phyloP scores from a whole-genome alignment of 2,329 filamentous ascomycete genomes.

The Paraphoma sp. region DNA sequence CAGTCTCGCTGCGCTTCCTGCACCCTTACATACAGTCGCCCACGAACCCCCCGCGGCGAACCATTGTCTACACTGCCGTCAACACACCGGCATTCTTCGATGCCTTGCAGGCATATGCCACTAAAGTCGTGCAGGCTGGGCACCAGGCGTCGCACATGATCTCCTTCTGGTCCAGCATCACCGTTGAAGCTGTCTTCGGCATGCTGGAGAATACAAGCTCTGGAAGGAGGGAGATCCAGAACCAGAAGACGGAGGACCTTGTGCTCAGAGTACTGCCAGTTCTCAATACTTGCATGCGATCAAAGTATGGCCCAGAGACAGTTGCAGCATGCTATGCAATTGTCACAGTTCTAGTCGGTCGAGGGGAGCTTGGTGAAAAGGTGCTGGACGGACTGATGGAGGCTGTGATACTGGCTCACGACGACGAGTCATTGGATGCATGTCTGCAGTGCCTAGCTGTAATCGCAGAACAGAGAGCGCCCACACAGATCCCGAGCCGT shows the following conservation, averaged over 20 bases:
- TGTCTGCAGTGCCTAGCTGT: slow-evolving; percentile 82
- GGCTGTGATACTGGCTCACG: slow-evolving; percentile 80
- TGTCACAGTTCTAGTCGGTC: slow-evolving; percentile 82
- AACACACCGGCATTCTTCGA: slow-evolving; percentile 79
- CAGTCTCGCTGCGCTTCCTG: slow-evolving; percentile 81
- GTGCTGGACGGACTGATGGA: slow-evolving; percentile 90
- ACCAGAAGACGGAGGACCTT: slow-evolving; percentile 79
- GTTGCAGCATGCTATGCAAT: slow-evolving; percentile 93
- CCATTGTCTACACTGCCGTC: slow-evolving; percentile 82
- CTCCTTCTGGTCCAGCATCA: slow-evolving; percentile 89
- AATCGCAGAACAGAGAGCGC: slow-evolving; percentile 78
- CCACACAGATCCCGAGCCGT: slow-evolving; percentile 71
- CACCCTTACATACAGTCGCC: slow-evolving; percentile 83
- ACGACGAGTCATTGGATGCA: slow-evolving; percentile 71
- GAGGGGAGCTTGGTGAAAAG: slow-evolving; percentile 78
- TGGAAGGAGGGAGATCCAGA: slow-evolving; percentile 76
- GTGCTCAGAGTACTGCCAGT: slow-evolving; percentile 73
- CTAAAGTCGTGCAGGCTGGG: slow-evolving; percentile 73
- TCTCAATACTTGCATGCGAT: slow-evolving; percentile 77
- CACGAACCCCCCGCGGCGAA: slow-evolving; percentile 77
- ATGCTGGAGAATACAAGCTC: slow-evolving; percentile 81
- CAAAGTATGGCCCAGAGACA: slow-evolving; percentile 78
- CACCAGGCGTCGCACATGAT: slow-evolving; percentile 80
- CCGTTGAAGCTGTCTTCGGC: slow-evolving; percentile 82
- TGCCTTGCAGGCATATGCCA: slow-evolving; percentile 77